Conservation (phyloP, 2,329 filamentous ascomycete species). For the Hypoxylon sp. region DNA sequence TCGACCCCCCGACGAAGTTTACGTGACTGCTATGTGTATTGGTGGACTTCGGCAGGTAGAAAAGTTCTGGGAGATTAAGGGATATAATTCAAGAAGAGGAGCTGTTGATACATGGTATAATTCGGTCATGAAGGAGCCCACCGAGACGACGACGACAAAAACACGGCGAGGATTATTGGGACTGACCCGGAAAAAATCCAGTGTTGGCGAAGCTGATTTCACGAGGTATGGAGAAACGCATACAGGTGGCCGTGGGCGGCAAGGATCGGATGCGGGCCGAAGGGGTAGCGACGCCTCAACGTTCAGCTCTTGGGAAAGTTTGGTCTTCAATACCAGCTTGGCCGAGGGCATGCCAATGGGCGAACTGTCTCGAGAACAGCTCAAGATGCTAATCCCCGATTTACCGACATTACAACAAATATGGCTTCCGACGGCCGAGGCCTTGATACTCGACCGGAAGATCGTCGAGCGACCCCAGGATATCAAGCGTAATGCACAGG, state of each 20-base stretch:
- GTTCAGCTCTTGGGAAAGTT: slow-evolving; percentile 53
- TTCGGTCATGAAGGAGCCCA: slow-evolving; percentile 62
- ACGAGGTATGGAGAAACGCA: slow-evolving; percentile 38
- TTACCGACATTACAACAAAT: slow-evolving; percentile 72
- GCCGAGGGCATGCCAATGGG: slow-evolving; percentile 75
- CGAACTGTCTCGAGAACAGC: slow-evolving; percentile 65
- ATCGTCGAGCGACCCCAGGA: slow-evolving; percentile 71
- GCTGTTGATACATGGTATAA: slow-evolving; percentile 74
- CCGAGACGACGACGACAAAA: slow-evolving; percentile 62
- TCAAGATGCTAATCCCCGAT: slow-evolving; percentile 67
- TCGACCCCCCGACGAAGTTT: slow-evolving; percentile 73
- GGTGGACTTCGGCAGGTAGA: slow-evolving; percentile 75
- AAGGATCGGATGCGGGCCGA: slow-evolving; percentile 52
- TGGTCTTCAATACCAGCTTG: slow-evolving; percentile 72
- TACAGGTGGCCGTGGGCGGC: slow-evolving; percentile 44
- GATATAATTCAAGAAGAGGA: slow-evolving; percentile 72
- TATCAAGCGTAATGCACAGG: slow-evolving; percentile 74
- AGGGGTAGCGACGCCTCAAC: slow-evolving; percentile 51
- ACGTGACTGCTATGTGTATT: slow-evolving; percentile 71
- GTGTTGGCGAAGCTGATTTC: slow-evolving; percentile 55
- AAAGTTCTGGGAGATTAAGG: slow-evolving; percentile 75
- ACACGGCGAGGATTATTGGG: slow-evolving; percentile 67
- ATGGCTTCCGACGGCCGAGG: slow-evolving; percentile 75
- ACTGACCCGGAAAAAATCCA: slow-evolving; percentile 72
- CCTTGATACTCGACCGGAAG: slow-evolving; percentile 70